These are phyloP conservation scores for Saussurea involucrata DNA, from an alignment of 129 eudicot genomes.

Conservation along the genomic window DNA sequence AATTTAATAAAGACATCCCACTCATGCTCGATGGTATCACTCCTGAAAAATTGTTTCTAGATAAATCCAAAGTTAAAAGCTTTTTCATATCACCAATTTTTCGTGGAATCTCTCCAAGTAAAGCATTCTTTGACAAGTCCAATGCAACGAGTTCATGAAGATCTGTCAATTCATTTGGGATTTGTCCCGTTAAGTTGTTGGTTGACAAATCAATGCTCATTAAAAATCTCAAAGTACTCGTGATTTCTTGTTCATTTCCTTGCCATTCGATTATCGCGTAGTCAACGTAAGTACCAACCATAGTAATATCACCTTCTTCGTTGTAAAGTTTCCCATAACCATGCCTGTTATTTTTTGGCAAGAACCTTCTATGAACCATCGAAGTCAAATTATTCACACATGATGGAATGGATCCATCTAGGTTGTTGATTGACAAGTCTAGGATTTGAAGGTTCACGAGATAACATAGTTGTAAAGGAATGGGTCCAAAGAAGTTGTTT, in stretches of 20 bases:
- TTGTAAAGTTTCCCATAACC: not conserved
- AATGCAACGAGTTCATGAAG: constrained; percentile 11
- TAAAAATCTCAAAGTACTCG: not conserved
- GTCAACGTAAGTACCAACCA: not conserved
- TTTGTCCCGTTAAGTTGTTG: constrained; percentile 22
- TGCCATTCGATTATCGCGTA: not conserved
- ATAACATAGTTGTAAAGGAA: constrained; percentile 25
- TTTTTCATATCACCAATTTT: constrained; percentile 16
- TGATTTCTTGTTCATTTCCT: not conserved
- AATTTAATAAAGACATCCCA: not conserved
- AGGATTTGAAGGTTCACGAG: constrained; percentile 22
- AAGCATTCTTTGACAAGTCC: constrained; percentile 24
- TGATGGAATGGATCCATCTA: constrained; percentile 23
- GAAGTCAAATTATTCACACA: constrained; percentile 20
- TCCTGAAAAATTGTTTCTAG: constrained; percentile 15
- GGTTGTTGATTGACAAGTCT: constrained; percentile 23
- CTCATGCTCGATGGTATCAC: constrained; percentile 24
- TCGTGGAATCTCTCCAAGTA: constrained; percentile 22
- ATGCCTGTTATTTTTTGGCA: not conserved
- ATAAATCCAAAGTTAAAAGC: constrained; percentile 13
- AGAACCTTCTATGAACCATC: constrained; percentile 12
- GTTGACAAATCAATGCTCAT: constrained; percentile 30
- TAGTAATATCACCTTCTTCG: not conserved
- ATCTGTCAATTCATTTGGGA: constrained; percentile 3
- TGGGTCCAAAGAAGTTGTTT: constrained; percentile 18